A percentile compares a stretch with the other conserved stretches of the same genome.
These are phyloP conservation scores for Fusarium poae DNA, from an alignment of 2,329 filamentous ascomycete species.

Conservation along the genomic window DNA sequence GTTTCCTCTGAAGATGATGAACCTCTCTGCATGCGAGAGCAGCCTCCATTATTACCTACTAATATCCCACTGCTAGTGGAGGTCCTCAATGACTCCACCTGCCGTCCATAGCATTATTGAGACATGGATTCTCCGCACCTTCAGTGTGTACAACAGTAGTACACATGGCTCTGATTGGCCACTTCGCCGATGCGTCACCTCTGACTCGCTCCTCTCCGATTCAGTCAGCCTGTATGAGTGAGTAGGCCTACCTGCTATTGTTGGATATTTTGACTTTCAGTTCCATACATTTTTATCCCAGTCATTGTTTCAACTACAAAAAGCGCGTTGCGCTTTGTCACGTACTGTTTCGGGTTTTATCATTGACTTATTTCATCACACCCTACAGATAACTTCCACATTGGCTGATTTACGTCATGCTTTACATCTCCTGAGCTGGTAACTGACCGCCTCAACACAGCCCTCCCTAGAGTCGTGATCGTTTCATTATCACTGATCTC, in stretches of 20 bases:
- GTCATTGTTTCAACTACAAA: neutral
- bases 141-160: constrained; percentile 22
- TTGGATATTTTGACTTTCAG: constrained; percentile 11
- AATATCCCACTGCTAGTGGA: constrained; percentile 4
- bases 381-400: neutral
- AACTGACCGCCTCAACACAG: constrained; percentile 35
- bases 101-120: neutral
- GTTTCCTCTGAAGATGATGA: neutral
- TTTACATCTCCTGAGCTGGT: constrained; percentile 38
- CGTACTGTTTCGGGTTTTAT: neutral
- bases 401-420: constrained; percentile 39
- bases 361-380: neutral
- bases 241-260: neutral
- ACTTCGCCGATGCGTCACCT: constrained; percentile 48
- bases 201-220: constrained; percentile 39
- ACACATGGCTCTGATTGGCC: constrained; percentile 41
- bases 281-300: constrained; percentile 15
- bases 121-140: neutral
- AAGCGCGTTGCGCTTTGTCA: neutral
- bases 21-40: neutral
- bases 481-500: constrained; percentile 27
- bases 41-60: neutral
- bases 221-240: constrained; percentile 15
- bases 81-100: constrained; percentile 8
- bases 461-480: constrained; percentile 41